Base-by-base conservation (phyloP, 768 basidiomycete genomes). In the Suillus weaverae region DNA sequence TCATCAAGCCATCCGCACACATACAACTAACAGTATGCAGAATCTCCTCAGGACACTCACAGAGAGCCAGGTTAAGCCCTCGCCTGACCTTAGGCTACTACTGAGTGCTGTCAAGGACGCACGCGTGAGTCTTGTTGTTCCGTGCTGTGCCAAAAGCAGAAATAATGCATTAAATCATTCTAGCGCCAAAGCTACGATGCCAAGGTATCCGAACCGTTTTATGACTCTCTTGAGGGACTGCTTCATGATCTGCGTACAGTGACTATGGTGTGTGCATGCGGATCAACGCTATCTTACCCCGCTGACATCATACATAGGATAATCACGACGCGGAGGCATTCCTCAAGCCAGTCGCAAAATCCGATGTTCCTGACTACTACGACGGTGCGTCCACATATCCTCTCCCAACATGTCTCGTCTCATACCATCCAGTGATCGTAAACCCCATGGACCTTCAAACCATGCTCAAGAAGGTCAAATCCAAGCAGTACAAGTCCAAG, bases 401-500 rank as follows among this genome's bases (percentile, higher is more conserved):
- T 62, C 39, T 38, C 43, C 51, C 41, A 53, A 1, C 50, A 39
- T 53, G 46, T 63, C 22, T 61, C 39, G 56, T 60, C 65, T 64
- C 70, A 51, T 56, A 65, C 59, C 36, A 48, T 26, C 13, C 72
- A 99, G 97, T 97, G 69, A 97, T 99, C 76, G 79, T 89, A 62
- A 88, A 88, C 67, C 95, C 97, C 5, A 99, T 99, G 97, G 97
- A 99, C 80, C 82, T 99, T 51, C 88, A 89, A 66, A 92, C 95
- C 0, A 92, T 99, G 86, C 83, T 90, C 60, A 94, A 89, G 84
- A 96, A 96, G 78, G 91, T 98, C 74, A 99, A 97, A 80, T 81
- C 85, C 64, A 93, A 92, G 74, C 84, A 87, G 56, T 98, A 97
- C 85, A 95, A 96, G 78, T 93, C 89, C 36, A 99, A 99, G 79